phyloP scores from a whole-genome alignment of 2,329 filamentous ascomycete species.

The Xylariaceae sp. region DNA sequence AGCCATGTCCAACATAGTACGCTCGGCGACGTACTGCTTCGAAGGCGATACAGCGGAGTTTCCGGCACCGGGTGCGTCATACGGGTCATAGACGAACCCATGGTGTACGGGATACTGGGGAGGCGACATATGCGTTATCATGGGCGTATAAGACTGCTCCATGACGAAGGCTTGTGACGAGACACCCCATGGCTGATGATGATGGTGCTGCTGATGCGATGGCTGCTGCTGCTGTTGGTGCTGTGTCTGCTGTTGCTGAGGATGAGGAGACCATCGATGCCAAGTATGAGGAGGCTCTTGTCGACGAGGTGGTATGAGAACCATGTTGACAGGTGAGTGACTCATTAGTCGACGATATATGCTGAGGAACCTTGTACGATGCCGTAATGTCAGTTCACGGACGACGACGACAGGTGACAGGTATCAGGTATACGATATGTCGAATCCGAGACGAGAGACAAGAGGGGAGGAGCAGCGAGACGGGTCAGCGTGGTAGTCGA shows the following conservation, averaged over 20 bases:
- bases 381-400: not conserved
- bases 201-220: too few relatives aligned
- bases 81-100: slow-evolving; percentile 16
- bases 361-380: slow-evolving; percentile 1
- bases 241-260: too few relatives aligned
- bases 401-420: not conserved
- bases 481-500: slow-evolving; percentile 3
- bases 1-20: slow-evolving; percentile 11
- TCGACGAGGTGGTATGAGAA: slow-evolving; percentile 5
- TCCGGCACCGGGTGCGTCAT: slow-evolving; percentile 5
- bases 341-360: slow-evolving; percentile 4
- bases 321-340: slow-evolving; percentile 7
- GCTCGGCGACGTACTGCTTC: slow-evolving; percentile 16
- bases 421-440: not conserved
- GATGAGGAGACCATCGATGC: slow-evolving; percentile 48
- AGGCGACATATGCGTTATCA: slow-evolving; percentile 35
- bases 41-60: slow-evolving; percentile 7
- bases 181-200: slow-evolving; percentile 40
- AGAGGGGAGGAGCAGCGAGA: not conserved
- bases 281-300: slow-evolving; percentile 35
- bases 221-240: too few relatives aligned
- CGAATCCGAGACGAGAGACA: not conserved
- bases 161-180: slow-evolving; percentile 46
- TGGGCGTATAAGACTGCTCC: slow-evolving; percentile 40
- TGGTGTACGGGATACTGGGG: slow-evolving; percentile 16